Evolutionary conservation across 805 yeast genomes (phyloP), one percentile per base, ranked within the genome.

Genomic region (Diddensiella santjacobensis): DNA sequence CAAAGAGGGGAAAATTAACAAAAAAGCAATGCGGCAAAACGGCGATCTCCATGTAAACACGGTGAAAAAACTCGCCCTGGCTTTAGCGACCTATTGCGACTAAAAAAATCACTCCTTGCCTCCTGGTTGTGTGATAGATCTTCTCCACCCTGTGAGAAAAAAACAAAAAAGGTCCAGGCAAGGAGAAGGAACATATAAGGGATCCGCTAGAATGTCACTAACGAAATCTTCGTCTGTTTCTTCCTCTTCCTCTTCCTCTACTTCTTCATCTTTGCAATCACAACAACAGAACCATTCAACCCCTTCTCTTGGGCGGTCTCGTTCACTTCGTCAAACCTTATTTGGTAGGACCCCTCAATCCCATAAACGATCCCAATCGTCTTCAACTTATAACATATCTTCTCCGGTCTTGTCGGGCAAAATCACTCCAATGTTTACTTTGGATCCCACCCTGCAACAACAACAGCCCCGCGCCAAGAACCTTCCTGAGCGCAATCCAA

Each of bases 351-450:
- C 6, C 18, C 8, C 6, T 17, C 20, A 35, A n/a, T 8, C 20
- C 20, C 38, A 35, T 35, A 35, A 15, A 17, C 8, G 38, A 17
- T 8, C 15, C 38, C 6, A 13, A 17, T 35, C 38, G 20, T 8
- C 15, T 35, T n/a, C 38, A 8, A 15, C 18, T 17, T 6, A 8
- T 35, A 8, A 6, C 6, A 35, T 35, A 35, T 35, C 38, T 35
- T 8, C 38, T 6, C 38, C 38, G 15, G 38, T 35, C 15, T 17
- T 35, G 18, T 35, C 38, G 20, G 38, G 38, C 8, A 35, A 35
- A 15, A 35, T 35, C 20, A 35, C 38, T 17, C 38, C 38, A 10
- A 10, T 35, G 38, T 35, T 35, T 35, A 35, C 38, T 17, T 35
- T 35, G 38, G 31, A 26, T 26, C 8, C 8, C 31, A 26, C 11